These are phyloP conservation scores for Lithospermum erythrorhizon DNA, from an alignment of 257 asterid genomes.

Conservation along the genomic window DNA sequence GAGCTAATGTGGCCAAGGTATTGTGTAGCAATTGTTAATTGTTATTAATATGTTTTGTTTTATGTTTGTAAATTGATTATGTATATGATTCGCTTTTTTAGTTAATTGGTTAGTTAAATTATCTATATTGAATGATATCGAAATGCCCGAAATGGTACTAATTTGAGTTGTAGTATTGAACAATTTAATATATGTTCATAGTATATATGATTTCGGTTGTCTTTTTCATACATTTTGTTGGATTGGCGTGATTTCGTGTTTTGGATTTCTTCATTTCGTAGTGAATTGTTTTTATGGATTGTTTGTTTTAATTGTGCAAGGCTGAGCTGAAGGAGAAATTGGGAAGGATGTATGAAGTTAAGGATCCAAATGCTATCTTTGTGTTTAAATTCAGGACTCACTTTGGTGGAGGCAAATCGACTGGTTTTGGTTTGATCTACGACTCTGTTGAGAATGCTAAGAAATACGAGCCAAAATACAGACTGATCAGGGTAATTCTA, in stretches of 20 bases:
- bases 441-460: constrained; percentile 70
- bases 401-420: constrained; percentile 15
- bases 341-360: constrained; percentile 10
- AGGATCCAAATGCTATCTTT: constrained; percentile 11
- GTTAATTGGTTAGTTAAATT: too few species aligned
- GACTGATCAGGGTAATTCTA: constrained; percentile 67
- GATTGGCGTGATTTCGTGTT: background rate
- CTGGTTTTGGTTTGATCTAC: constrained; percentile 39
- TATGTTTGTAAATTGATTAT: too few species aligned
- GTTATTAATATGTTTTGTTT: too few species aligned
- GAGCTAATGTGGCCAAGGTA: constrained; percentile 12
- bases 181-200: too few species aligned
- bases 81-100: too few species aligned
- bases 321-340: constrained; percentile 10
- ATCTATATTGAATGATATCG: too few species aligned
- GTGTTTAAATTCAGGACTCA: constrained; percentile 9
- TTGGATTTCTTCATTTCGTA: too few species aligned
- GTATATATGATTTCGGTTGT: too few species aligned
- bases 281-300: background rate
- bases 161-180: too few species aligned
- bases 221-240: too few species aligned
- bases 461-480: constrained; percentile 77
- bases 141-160: too few species aligned
- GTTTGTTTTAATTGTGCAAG: background rate
- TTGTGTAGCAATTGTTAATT: background rate